phyloP scores from a whole-genome alignment of 148 eudicot genomes.

The Rhododendron simsii region DNA sequence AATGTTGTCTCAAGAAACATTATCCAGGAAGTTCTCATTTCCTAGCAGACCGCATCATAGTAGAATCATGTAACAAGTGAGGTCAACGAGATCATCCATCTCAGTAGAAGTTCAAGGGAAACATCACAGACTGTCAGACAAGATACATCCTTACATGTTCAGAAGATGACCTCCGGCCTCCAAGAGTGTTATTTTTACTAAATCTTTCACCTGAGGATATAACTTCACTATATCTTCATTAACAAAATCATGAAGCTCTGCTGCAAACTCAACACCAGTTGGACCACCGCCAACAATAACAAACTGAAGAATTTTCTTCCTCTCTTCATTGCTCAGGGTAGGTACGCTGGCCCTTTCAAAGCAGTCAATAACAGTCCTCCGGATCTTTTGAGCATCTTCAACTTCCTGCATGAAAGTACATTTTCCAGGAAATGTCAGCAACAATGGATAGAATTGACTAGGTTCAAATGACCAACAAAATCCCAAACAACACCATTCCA shows the following conservation, averaged over 20 bases:
- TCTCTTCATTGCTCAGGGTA: slow-evolving; percentile 40
- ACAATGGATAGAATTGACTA: neutral
- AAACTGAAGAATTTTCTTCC: slow-evolving; percentile 42
- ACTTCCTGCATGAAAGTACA: slow-evolving; percentile 32
- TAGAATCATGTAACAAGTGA: neutral
- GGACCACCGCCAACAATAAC: slow-evolving; percentile 62
- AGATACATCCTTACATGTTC: slow-evolving; percentile 39
- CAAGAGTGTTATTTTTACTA: slow-evolving; percentile 42
- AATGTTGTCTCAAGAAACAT: neutral
- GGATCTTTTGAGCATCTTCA: slow-evolving; percentile 54
- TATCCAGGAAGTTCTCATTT: neutral
- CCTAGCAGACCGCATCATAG: neutral
- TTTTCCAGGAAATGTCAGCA: neutral
- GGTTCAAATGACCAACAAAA: neutral
- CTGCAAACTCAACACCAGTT: slow-evolving; percentile 61
- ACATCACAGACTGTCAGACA: neutral
- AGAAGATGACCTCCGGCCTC: slow-evolving; percentile 53
- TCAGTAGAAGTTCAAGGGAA: neutral
- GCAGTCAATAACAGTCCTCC: slow-evolving; percentile 51
- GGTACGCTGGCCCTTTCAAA: slow-evolving; percentile 56
- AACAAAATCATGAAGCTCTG: slow-evolving; percentile 58
- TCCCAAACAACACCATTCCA: neutral
- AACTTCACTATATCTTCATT: slow-evolving; percentile 40
- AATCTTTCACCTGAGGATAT: slow-evolving; percentile 35
- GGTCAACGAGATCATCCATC: neutral